Percentiles rank a stretch among this genome's conserved stretches.
These are phyloP conservation scores for Aureobasidium sp. DNA, from an alignment of 2,329 filamentous ascomycete genomes.

Conservation along the genomic window DNA sequence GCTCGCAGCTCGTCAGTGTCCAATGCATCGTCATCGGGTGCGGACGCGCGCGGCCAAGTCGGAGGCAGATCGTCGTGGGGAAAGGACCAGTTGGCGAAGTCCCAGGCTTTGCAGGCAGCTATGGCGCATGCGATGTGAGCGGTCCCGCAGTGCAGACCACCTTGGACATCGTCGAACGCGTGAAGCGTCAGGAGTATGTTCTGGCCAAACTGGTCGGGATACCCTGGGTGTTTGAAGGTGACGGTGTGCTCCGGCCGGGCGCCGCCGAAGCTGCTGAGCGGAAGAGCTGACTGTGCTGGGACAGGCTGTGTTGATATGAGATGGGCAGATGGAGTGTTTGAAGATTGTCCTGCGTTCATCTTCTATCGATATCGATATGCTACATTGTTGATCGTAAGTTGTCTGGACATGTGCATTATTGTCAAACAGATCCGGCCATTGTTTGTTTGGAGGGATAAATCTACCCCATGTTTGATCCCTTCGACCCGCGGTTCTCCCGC, in stretches of 20 bases:
- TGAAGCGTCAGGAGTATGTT: conserved; percentile 17
- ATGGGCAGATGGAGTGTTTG: neutral
- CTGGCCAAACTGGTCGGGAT: conserved; percentile 13
- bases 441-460: conserved; percentile 1
- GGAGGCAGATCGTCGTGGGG: conserved; percentile 15
- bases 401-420: neutral
- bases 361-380: neutral
- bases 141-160: conserved; percentile 16
- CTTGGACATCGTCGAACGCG: conserved; percentile 9
- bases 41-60: conserved; percentile 5
- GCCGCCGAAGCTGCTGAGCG: conserved; percentile 5
- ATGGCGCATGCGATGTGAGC: conserved; percentile 16
- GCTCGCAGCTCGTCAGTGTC: neutral
- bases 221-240: conserved; percentile 17
- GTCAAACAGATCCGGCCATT: neutral
- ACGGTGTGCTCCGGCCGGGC: conserved; percentile 5
- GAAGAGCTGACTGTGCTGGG: conserved; percentile 4
- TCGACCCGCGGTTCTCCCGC: neutral
- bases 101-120: conserved; percentile 17
- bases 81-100: conserved; percentile 17
- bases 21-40: neutral
- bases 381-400: neutral
- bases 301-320: neutral
- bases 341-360: neutral
- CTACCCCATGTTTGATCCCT: neutral